These are phyloP conservation scores for Colletotrichum sp. DNA, from an alignment of 2,329 filamentous ascomycete genomes.

Conservation along the genomic window DNA sequence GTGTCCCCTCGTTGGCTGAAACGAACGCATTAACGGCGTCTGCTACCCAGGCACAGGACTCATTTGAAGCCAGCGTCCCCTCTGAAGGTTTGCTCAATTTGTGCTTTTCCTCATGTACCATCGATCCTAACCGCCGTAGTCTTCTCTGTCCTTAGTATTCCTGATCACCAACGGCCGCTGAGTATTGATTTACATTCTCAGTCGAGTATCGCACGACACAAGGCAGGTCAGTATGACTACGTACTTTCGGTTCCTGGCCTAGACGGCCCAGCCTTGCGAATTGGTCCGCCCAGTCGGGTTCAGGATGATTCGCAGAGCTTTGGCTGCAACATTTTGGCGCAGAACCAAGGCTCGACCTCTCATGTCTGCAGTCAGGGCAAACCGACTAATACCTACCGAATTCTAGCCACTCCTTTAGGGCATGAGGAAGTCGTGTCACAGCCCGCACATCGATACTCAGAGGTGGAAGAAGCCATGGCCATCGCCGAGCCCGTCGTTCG, in stretches of 20 bases:
- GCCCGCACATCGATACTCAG: not conserved
- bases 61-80: conserved; percentile 11
- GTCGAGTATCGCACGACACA: conserved; percentile 40
- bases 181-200: not conserved
- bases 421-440: not conserved
- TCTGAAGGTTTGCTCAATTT: conserved; percentile 5
- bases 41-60: not conserved
- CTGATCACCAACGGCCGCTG: not conserved
- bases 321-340: conserved; percentile 59
- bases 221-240: conserved; percentile 57
- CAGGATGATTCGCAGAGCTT: conserved; percentile 40
- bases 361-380: conserved; percentile 24
- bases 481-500: not conserved
- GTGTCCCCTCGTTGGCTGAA: conserved; percentile 14
- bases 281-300: not conserved
- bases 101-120: not conserved
- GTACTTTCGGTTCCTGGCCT: conserved; percentile 45
- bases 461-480: conserved; percentile 7
- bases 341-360: conserved; percentile 31
- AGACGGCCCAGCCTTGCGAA: conserved; percentile 20
- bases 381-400: conserved; percentile 44
- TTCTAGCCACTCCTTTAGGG: conserved; percentile 53
- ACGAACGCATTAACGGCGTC: not conserved
- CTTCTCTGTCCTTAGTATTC: not conserved
- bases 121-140: conserved; percentile 6